Evolutionary conservation across 345 rosid genomes (phyloP).

Genomic region (Populus davidiana): DNA sequence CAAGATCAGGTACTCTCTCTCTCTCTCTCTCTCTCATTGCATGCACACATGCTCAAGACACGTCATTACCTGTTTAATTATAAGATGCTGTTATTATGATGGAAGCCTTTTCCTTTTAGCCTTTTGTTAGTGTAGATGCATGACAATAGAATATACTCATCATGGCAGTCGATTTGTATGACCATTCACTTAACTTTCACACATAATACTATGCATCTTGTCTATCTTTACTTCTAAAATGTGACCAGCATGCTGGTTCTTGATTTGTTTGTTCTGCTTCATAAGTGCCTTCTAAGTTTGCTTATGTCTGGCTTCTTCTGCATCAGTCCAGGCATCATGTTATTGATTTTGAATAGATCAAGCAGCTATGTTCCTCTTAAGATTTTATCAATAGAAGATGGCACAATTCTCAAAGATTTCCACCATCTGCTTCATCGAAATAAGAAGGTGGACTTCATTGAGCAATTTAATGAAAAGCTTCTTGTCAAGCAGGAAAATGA

Average conservation of each 20-base stretch:
- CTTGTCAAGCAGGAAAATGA: constrained; percentile 98
- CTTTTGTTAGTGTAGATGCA: neutral
- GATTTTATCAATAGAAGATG: constrained; percentile 95
- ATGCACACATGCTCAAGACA: neutral
- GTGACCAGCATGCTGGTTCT: too few relatives aligned
- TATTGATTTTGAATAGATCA: constrained; percentile 81
- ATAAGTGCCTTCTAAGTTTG: neutral
- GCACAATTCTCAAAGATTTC: constrained; percentile 87
- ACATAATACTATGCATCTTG: neutral
- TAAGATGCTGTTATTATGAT: neutral
- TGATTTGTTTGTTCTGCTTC: neutral
- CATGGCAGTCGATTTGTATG: neutral
- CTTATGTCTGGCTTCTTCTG: constrained; percentile 5
- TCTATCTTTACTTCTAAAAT: neutral
- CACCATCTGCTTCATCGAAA: constrained; percentile 87
- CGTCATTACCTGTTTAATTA: neutral
- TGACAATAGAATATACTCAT: neutral
- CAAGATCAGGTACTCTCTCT: constrained; percentile 73
- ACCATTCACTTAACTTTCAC: neutral
- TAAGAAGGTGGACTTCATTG: constrained; percentile 97
- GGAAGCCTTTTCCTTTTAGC: too few relatives aligned
- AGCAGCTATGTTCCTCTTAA: constrained; percentile 74
- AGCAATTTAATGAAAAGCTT: constrained; percentile 96
- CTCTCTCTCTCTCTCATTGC: constrained; percentile 4
- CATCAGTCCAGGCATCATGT: constrained; percentile 93